A percentile compares a stretch with the other conserved stretches of the same genome.
Evolutionary conservation across 225 moss, liverwort and hornwort genomes (phyloP).

Genomic region (Physcomitrellopsis africana): DNA sequence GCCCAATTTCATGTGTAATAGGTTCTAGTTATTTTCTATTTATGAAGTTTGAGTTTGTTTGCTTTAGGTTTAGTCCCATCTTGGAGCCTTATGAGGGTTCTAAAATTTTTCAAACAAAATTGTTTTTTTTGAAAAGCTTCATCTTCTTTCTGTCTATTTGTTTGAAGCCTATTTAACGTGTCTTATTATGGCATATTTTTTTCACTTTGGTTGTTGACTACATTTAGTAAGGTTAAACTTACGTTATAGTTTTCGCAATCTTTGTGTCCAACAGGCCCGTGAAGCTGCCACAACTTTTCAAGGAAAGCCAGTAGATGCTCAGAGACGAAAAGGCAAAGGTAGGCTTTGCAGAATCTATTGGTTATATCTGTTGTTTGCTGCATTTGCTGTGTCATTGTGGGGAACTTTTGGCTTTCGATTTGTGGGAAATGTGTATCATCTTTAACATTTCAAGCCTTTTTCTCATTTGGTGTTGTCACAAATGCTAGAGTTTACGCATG

Average conservation of each 20-base stretch:
- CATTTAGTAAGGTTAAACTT: conserved; percentile 1
- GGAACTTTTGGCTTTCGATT: conserved; percentile 17
- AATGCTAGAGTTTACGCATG: conserved; percentile 2
- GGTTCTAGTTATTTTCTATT: not conserved
- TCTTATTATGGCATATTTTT: not conserved
- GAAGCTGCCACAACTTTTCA: conserved; percentile 78
- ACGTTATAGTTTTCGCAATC: conserved; percentile 24
- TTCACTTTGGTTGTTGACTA: not conserved
- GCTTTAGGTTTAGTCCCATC: not conserved
- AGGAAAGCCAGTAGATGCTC: conserved; percentile 85
- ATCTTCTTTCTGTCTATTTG: not conserved
- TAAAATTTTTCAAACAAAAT: not conserved
- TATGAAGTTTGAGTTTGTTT: not conserved
- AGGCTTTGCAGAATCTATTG: conserved; percentile 19
- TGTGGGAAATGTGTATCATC: conserved; percentile 6
- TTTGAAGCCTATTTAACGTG: conserved; percentile 3
- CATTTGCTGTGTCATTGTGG: conserved; percentile 23
- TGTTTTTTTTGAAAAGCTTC: not conserved
- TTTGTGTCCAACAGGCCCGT: conserved; percentile 67
- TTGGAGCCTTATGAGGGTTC: not conserved
- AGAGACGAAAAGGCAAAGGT: conserved; percentile 96
- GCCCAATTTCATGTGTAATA: not conserved
- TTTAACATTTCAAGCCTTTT: conserved; percentile 8
- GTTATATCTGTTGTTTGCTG: conserved; percentile 23
- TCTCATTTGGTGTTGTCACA: conserved; percentile 15